Evolutionary conservation across 495 filamentous ascomycete genomes (phyloP).

Genomic region (Daldinia vernicosa): DNA sequence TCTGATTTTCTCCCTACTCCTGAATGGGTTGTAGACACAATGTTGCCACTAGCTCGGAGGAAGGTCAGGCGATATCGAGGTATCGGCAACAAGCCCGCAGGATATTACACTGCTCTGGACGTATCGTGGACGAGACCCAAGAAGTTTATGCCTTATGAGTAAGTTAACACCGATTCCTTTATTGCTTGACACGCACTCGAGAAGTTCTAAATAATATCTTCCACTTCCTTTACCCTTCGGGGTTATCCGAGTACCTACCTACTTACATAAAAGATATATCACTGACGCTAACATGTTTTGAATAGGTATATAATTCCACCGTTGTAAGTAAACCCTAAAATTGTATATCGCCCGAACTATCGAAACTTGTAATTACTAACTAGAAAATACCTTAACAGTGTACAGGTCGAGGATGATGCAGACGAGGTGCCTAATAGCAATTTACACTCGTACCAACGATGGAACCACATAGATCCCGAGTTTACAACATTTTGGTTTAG

Average conservation of each 20-base stretch:
- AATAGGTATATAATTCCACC: background rate
- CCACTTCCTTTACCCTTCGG: background rate
- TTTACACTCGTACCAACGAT: background rate
- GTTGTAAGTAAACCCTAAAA: background rate
- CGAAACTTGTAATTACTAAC: background rate
- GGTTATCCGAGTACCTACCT: too few species aligned
- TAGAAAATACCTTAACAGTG: background rate
- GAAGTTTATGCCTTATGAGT: background rate
- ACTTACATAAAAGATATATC: background rate
- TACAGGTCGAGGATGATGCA: background rate
- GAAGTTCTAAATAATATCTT: background rate
- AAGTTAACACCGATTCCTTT: background rate
- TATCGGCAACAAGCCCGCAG: background rate
- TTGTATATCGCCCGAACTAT: background rate
- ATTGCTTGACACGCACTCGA: background rate
- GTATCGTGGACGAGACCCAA: background rate
- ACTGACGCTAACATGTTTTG: background rate
- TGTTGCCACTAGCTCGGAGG: background rate
- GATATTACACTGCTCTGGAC: background rate
- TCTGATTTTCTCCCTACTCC: background rate
- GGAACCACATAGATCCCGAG: background rate
- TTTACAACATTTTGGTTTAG: background rate
- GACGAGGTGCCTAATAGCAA: too few species aligned
- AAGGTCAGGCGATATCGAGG: background rate
- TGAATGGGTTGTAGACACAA: background rate